A percentile compares a stretch with the other conserved stretches of the same genome.
phyloP scores from a whole-genome alignment of 2,329 filamentous ascomycete genomes.

The Zalaria sp. region DNA sequence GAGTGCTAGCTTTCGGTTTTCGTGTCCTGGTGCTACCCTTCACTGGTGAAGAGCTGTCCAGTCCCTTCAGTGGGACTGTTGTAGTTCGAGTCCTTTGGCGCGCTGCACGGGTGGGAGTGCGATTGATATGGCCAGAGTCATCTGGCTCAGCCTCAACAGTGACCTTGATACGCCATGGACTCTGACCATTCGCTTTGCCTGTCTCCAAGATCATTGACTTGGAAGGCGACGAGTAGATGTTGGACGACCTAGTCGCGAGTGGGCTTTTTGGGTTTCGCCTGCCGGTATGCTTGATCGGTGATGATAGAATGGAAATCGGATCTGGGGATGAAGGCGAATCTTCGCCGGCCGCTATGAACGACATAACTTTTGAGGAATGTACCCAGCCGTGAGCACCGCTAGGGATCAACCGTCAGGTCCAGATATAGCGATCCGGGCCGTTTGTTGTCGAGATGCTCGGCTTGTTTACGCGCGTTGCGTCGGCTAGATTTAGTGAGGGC shows the following conservation, averaged over 20 bases:
- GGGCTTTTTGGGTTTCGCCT: slow-evolving; percentile 1
- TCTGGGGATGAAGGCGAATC: slow-evolving; percentile 16
- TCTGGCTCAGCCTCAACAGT: slow-evolving; percentile 34
- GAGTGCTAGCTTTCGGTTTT: background rate
- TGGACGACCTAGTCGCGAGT: slow-evolving; percentile 16
- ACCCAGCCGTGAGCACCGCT: too few relatives aligned
- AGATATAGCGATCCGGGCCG: too few relatives aligned
- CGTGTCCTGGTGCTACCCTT: background rate
- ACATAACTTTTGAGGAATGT: too few relatives aligned
- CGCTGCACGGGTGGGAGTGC: background rate
- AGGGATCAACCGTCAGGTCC: too few relatives aligned
- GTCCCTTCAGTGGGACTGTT: slow-evolving; percentile 27
- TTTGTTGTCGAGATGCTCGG: too few relatives aligned
- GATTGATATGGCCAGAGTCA: background rate
- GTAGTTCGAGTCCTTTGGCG: slow-evolving; percentile 14
- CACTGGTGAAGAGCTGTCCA: background rate
- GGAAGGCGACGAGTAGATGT: slow-evolving; percentile 19
- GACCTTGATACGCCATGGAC: slow-evolving; percentile 35
- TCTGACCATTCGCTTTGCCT: slow-evolving; percentile 21
- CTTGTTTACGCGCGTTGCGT: too few relatives aligned
- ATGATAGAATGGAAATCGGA: slow-evolving; percentile 16
- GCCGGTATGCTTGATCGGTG: slow-evolving; percentile 9
- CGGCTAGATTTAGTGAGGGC: too few relatives aligned
- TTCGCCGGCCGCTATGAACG: slow-evolving; percentile 6
- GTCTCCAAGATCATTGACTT: slow-evolving; percentile 33